Percentiles rank a stretch among this genome's conserved stretches.
phyloP scores from a whole-genome alignment of 139 green algal species.

The Medakamo hakoo region DNA sequence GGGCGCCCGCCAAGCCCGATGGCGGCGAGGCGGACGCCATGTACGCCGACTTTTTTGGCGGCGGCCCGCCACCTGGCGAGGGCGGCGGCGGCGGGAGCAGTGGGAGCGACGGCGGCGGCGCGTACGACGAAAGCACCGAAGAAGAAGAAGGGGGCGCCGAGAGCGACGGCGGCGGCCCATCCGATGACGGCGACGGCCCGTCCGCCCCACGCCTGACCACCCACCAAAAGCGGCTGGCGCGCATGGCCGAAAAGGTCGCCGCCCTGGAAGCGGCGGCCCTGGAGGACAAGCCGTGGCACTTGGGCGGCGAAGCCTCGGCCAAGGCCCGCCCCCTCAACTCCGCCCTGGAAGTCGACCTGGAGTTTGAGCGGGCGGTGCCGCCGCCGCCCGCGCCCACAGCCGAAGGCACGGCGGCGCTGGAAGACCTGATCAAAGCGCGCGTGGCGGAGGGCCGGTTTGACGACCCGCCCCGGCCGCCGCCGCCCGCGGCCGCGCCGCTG shows the following conservation, averaged over 20 bases:
- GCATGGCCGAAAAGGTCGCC: slow-evolving; percentile 30
- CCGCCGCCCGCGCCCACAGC: slow-evolving; percentile 56
- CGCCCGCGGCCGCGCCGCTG: slow-evolving; percentile 20
- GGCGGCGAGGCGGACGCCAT: slow-evolving; percentile 9
- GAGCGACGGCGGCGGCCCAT: not conserved
- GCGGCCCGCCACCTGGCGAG: not conserved
- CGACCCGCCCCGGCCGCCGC: slow-evolving; percentile 38
- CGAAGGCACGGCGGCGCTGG: slow-evolving; percentile 52
- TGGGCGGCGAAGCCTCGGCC: slow-evolving; percentile 48
- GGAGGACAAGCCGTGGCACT: slow-evolving; percentile 48
- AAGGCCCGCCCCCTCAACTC: slow-evolving; percentile 55
- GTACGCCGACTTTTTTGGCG: slow-evolving; percentile 49
- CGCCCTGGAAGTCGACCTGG: slow-evolving; percentile 71
- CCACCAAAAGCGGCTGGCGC: slow-evolving; percentile 36
- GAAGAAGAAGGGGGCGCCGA: not conserved
- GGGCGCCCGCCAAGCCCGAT: not conserved
- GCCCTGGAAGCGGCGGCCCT: slow-evolving; percentile 48
- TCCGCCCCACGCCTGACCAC: slow-evolving; percentile 17
- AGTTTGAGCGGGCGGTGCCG: slow-evolving; percentile 60
- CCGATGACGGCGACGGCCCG: not conserved
- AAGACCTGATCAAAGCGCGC: slow-evolving; percentile 62
- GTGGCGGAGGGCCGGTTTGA: slow-evolving; percentile 39
- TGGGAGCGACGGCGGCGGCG: not conserved
- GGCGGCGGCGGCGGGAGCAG: not conserved
- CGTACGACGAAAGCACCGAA: not conserved